Conservation (phyloP, 352 stramenopile genomes). For the Globisporangium viniferum region DNA sequence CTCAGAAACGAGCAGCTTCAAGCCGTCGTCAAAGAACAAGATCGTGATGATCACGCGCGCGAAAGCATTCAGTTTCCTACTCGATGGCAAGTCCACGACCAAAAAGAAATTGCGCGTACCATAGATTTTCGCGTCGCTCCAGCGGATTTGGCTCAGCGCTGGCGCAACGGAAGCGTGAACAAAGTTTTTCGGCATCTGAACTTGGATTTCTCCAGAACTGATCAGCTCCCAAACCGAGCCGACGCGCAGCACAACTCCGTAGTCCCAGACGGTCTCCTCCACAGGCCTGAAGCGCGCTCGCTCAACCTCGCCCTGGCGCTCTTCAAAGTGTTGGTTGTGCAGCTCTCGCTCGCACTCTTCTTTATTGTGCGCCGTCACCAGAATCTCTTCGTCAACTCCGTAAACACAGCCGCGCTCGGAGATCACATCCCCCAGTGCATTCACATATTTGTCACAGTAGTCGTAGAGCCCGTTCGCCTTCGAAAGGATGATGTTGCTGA, state of each 20-base stretch:
- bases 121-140: constrained; percentile 25
- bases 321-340: constrained; percentile 47
- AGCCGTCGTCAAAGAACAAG: constrained; percentile 36
- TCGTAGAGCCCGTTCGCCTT: constrained; percentile 10
- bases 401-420: constrained; percentile 17
- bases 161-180: not conserved
- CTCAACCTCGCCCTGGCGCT: constrained; percentile 30
- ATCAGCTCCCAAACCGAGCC: constrained; percentile 9
- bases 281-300: constrained; percentile 7
- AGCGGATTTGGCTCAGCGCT: constrained; percentile 23
- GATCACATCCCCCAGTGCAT: constrained; percentile 20
- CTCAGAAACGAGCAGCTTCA: constrained; percentile 12
- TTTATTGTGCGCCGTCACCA: constrained; percentile 36
- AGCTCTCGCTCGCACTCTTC: constrained; percentile 61
- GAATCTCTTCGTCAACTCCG: constrained; percentile 37
- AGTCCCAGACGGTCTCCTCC: constrained; percentile 27
- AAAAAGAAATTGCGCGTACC: constrained; percentile 51
- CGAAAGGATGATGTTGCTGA: constrained; percentile 34
- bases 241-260: constrained; percentile 11
- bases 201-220: not conserved
- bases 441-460: constrained; percentile 2
- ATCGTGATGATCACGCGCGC: constrained; percentile 34
- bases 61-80: constrained; percentile 19
- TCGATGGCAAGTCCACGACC: constrained; percentile 10
- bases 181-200: not conserved